Percentiles rank a stretch among this genome's conserved stretches.
Evolutionary conservation across 2,329 filamentous ascomycete genomes (phyloP).

Genomic region (Neophaeococcomyces mojaviensis): DNA sequence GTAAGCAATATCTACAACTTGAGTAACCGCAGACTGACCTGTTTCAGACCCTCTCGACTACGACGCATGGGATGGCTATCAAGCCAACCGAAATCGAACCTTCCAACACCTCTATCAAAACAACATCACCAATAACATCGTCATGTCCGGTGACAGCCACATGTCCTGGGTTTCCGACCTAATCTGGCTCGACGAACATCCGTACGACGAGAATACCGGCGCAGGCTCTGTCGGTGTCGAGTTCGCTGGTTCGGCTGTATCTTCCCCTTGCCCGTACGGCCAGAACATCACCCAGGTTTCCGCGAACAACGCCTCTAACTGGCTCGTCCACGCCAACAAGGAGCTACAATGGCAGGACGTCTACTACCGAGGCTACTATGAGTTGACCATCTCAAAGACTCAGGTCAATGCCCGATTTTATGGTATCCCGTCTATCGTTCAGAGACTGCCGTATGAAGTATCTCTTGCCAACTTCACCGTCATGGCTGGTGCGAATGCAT

Average conservation of each 20-base stretch:
- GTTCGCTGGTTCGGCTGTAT: slow-evolving; percentile 61
- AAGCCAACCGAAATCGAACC: slow-evolving; percentile 64
- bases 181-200: slow-evolving; percentile 45
- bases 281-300: slow-evolving; percentile 48
- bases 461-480: slow-evolving; percentile 65
- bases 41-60: slow-evolving; percentile 40
- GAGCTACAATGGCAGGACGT: slow-evolving; percentile 67
- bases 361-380: slow-evolving; percentile 68
- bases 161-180: slow-evolving; percentile 57
- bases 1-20: not conserved
- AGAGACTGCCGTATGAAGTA: slow-evolving; percentile 57
- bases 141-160: slow-evolving; percentile 65
- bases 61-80: slow-evolving; percentile 60
- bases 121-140: slow-evolving; percentile 64
- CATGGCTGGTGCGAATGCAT: slow-evolving; percentile 51
- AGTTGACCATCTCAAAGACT: slow-evolving; percentile 52
- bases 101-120: slow-evolving; percentile 59
- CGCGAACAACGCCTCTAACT: slow-evolving; percentile 43
- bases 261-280: slow-evolving; percentile 52
- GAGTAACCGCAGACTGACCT: not conserved
- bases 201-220: slow-evolving; percentile 49
- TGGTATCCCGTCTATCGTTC: slow-evolving; percentile 53
- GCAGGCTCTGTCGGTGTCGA: slow-evolving; percentile 54
- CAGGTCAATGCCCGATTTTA: slow-evolving; percentile 58
- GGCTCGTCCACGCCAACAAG: slow-evolving; percentile 45